phyloP scores from a whole-genome alignment of 345 rosid species.

The Schrenkiella parvula region DNA sequence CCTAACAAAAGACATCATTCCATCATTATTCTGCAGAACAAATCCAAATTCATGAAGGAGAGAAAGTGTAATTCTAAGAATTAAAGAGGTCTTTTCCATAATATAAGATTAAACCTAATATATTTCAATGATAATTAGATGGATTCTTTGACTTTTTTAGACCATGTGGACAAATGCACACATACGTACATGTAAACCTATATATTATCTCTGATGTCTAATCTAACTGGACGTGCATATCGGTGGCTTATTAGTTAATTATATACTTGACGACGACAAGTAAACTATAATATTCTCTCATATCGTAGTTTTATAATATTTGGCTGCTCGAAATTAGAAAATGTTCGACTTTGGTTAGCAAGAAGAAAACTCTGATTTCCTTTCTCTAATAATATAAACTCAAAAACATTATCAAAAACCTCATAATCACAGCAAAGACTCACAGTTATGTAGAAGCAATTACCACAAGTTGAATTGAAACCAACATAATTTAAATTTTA shows the following conservation, averaged over 20 bases:
- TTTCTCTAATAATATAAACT: too few species aligned
- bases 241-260: constrained; percentile 8
- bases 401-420: too few species aligned
- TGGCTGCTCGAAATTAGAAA: background rate
- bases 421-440: too few species aligned
- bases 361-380: background rate
- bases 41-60: background rate
- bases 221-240: constrained; percentile 6
- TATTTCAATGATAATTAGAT: constrained; percentile 1
- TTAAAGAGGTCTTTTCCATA: background rate
- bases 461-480: too few species aligned
- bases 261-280: constrained; percentile 2
- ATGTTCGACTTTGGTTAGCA: background rate
- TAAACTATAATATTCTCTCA: constrained; percentile 1
- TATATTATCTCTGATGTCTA: background rate
- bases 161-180: constrained; percentile 19
- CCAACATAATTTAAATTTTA: too few species aligned
- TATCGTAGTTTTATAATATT: background rate
- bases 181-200: background rate
- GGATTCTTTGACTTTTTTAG: constrained; percentile 22
- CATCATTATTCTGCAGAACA: background rate
- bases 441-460: too few species aligned
- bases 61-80: background rate
- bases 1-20: too few species aligned
- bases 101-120: background rate